Base-by-base conservation (phyloP, 2,329 filamentous ascomycete species). In the Fusarium stilboides region DNA sequence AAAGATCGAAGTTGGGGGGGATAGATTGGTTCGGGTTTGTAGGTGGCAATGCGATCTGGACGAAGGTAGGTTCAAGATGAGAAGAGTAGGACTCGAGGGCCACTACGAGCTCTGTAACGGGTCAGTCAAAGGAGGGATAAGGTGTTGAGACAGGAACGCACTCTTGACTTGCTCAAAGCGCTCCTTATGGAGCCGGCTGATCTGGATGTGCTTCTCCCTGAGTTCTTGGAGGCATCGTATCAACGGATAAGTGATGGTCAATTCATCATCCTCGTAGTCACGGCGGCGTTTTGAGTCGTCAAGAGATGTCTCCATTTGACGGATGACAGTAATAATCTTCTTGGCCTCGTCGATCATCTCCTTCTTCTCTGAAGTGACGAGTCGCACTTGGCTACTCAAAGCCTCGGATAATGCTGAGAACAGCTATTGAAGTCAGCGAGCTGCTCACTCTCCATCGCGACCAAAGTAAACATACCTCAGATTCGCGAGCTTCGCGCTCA, bases 11-110 rank as follows among this genome's bases (percentile, higher is more conserved):
- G 53, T 87, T 92, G 4, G 94, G 89, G 1, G 94, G 89, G 39
- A 97, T 86, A 14, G 90, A 90, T 45, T 93, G 89, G 70, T 93
- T 92, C 7, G 91, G 89, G 2, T 88, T 89, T 5, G 92, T 94
- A 0, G 95, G 95, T 3, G 96, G 96, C 8, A 99, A 88, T 40
- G 91, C 87, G 76, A 98, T 90, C 76, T 91, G 89, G 70, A 98
- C 88, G 78, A 98, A 98, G 4, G 91, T 91, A 13, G 93, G 84
- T 79, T 99, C 96, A 46, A 99, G 92, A 78, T 98, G 96, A 12
- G 93, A 97, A 2, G 96, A 97, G 79, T 98, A 99, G 7, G 95
- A 98, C 78, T 97, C 92, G 51, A 99, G 90, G 6, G 95, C 95
- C 80, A 97, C 90, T 24, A 94, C 94, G 69, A 99, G 91, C 85